phyloP scores from a whole-genome alignment of 2,329 filamentous ascomycete species.

The Colletotrichum scovillei region DNA sequence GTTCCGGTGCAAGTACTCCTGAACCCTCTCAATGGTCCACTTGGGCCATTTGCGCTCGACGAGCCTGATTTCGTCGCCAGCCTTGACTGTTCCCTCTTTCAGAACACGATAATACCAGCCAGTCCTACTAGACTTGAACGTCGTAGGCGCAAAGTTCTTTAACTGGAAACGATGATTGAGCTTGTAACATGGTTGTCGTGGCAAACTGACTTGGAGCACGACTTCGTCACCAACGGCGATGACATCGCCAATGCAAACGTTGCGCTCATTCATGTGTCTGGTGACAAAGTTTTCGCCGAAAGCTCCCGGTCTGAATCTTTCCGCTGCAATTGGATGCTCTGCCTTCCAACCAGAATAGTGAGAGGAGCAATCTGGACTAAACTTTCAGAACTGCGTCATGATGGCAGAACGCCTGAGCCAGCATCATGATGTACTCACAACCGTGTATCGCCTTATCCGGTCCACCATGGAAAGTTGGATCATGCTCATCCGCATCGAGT shows the following conservation, averaged over 20 bases:
- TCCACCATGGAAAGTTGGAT: constrained; percentile 70
- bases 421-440: constrained; percentile 51
- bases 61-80: constrained; percentile 67
- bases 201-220: constrained; percentile 69
- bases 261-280: constrained; percentile 69
- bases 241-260: constrained; percentile 73
- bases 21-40: constrained; percentile 73
- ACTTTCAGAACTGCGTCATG: neutral
- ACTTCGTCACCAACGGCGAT: constrained; percentile 62
- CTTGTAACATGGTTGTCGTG: constrained; percentile 75
- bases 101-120: constrained; percentile 76
- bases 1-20: constrained; percentile 71
- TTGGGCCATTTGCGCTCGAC: constrained; percentile 65
- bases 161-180: constrained; percentile 75
- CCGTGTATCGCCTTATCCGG: constrained; percentile 72
- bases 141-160: constrained; percentile 69
- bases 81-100: constrained; percentile 62
- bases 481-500: constrained; percentile 70
- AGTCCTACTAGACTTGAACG: constrained; percentile 67
- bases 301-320: constrained; percentile 65
- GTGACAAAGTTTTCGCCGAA: constrained; percentile 76
- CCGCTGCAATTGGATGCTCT: constrained; percentile 62
- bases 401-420: neutral
- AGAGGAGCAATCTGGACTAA: constrained; percentile 62
- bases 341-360: constrained; percentile 68